Evolutionary conservation across 192 early-diverging fungal genomes (phyloP).

Genomic region (Mortierella claussenii): DNA sequence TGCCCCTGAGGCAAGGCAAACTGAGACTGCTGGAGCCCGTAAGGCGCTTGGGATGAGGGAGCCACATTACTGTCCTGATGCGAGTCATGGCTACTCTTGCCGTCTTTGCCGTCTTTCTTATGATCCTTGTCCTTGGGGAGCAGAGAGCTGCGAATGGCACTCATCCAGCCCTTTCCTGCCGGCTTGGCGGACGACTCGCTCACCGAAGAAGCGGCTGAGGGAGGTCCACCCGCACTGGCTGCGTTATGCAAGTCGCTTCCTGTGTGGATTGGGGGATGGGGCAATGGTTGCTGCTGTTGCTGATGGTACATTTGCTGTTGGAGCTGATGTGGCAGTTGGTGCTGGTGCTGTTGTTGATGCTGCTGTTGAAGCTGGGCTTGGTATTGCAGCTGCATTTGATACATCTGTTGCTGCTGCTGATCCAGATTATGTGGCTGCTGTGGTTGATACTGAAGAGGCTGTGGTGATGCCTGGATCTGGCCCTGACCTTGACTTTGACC

Average conservation of each 20-base stretch:
- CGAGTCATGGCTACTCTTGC: constrained; percentile 3
- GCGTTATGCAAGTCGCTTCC: constrained; percentile 10
- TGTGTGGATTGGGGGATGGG: constrained; percentile 19
- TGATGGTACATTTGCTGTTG: constrained; percentile 1
- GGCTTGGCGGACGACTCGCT: constrained; percentile 29
- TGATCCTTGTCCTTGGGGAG: constrained; percentile 21
- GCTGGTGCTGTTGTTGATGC: constrained; percentile 10
- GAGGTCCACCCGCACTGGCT: constrained; percentile 4
- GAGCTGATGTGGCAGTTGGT: constrained; percentile 1
- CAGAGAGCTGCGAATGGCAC: constrained; percentile 22
- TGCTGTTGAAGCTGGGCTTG: constrained; percentile 6
- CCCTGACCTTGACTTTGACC: not conserved
- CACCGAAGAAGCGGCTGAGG: constrained; percentile 13
- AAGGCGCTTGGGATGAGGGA: constrained; percentile 5
- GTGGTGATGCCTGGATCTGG: constrained; percentile 1
- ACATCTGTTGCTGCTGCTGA: constrained; percentile 21
- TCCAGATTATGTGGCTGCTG: constrained; percentile 12
- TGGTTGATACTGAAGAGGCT: constrained; percentile 16
- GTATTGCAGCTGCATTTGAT: constrained; percentile 14
- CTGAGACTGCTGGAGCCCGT: constrained; percentile 10
- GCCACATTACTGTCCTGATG: not conserved
- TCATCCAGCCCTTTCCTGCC: constrained; percentile 28
- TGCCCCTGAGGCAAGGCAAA: constrained; percentile 12
- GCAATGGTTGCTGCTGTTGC: constrained; percentile 24
- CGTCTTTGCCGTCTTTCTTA: constrained; percentile 33